Conservation (phyloP, 257 asterid species). For the Solanum piurae region DNA sequence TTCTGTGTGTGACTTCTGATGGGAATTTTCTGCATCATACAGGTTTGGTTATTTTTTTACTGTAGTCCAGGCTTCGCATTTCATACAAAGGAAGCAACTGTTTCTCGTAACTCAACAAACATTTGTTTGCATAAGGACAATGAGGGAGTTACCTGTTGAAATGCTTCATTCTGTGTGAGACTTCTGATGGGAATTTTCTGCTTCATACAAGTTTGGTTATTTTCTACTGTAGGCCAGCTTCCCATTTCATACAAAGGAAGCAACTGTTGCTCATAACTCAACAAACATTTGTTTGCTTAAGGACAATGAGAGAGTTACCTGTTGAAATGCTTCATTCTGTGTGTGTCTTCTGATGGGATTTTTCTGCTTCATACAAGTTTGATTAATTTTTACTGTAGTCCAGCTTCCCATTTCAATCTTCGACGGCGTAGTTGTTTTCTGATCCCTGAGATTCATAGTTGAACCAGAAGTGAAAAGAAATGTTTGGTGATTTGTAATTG, state of each 20-base stretch:
- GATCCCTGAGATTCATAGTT: slow-evolving; percentile 21
- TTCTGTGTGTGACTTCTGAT: slow-evolving; percentile 25
- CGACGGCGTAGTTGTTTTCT: slow-evolving; percentile 17
- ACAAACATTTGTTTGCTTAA: neutral
- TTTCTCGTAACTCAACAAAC: neutral
- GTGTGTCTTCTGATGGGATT: slow-evolving; percentile 17
- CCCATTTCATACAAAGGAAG: slow-evolving; percentile 18
- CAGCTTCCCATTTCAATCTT: slow-evolving; percentile 50
- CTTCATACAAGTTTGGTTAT: slow-evolving; percentile 21
- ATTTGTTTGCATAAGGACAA: neutral
- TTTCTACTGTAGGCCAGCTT: slow-evolving; percentile 67
- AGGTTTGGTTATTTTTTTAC: slow-evolving; percentile 34
- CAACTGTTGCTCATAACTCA: neutral
- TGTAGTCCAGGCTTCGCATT: slow-evolving; percentile 53
- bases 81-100: slow-evolving; percentile 1
- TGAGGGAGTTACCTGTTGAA: slow-evolving; percentile 34
- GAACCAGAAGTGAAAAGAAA: slow-evolving; percentile 16
- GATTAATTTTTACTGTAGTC: slow-evolving; percentile 57
- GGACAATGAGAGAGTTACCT: slow-evolving; percentile 26
- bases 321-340: slow-evolving; percentile 20
- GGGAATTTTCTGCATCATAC: slow-evolving; percentile 20
- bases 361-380: slow-evolving; percentile 22
- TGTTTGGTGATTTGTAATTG: neutral
- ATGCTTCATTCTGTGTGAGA: slow-evolving; percentile 20
- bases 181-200: slow-evolving; percentile 17